phyloP scores from a whole-genome alignment of 2,329 filamentous ascomycete species.

The Alternaria angustiovoidea region DNA sequence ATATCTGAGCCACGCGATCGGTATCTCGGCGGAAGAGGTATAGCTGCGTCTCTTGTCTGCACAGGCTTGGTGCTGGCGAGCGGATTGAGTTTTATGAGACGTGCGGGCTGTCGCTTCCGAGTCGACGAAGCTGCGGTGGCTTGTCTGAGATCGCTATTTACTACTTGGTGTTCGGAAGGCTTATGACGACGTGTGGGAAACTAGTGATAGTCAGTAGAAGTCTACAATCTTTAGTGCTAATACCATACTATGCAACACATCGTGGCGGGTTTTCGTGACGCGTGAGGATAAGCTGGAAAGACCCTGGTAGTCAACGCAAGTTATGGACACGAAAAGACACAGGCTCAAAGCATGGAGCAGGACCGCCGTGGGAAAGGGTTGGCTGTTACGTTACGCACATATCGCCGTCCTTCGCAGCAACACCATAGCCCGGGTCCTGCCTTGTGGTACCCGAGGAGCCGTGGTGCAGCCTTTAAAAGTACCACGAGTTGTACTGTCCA shows the following conservation, averaged over 20 bases:
- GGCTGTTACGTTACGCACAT: not conserved
- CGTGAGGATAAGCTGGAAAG: not conserved
- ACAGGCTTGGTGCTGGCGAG: not conserved
- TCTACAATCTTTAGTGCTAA: not conserved
- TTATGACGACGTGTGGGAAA: not conserved
- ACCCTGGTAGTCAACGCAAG: not conserved
- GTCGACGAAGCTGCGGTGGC: not conserved
- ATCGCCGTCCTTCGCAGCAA: not conserved
- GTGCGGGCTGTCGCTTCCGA: not conserved
- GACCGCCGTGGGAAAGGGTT: not conserved
- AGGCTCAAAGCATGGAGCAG: not conserved
- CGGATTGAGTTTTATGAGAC: not conserved
- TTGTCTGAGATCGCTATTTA: not conserved
- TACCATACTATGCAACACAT: constrained; percentile 4
- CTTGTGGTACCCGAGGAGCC: not conserved
- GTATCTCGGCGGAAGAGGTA: constrained; percentile 3
- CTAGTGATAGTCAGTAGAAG: not conserved
- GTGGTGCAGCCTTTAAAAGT: not conserved
- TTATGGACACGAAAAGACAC: not conserved
- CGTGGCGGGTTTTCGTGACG: not conserved
- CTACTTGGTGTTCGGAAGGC: not conserved
- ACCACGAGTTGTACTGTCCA: not conserved
- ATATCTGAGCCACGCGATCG: not conserved
- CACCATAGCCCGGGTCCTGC: not conserved
- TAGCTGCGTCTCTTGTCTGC: not conserved